Base-by-base conservation (phyloP, 768 basidiomycete genomes). In the Steccherinum ochraceum region DNA sequence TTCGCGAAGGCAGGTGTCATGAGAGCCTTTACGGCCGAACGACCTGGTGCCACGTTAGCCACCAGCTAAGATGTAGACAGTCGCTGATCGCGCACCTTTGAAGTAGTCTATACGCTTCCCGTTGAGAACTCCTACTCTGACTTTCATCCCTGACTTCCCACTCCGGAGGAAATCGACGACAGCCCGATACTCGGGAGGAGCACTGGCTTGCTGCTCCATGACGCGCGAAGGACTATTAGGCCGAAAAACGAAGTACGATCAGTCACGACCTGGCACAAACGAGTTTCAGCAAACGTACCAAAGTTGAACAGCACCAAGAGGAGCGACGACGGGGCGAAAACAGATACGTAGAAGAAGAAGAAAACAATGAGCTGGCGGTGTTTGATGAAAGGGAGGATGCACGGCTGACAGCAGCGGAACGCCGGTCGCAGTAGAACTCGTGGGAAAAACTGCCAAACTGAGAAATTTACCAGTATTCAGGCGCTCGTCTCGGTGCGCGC, bases 91-190 rank as follows among this genome's bases (percentile, higher is more conserved):
- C 77, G 58, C 47, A 93, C 95, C 96, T 75, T 93, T 99, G 77
- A 98, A 99, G 71, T 98, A 99, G 68, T 98, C 95, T 47, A 94
- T 71, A 27, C 95, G 84, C 69, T 95, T 96, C 20, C 95, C 95
- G 59, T 91, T 91, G 61, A 97, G 71, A 7, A 93, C 87, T 19
- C 96, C 96, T 10, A 87, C 84, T 56, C 91, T 79, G 49, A 85
- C 79, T 73, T 96, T 97, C 60, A 97, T 82, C 2, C 91, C 91
- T 12, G 90, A 77, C 61, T 83, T 85, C 58, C 87, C 84, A 57
- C 88, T 84, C 42, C 96, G 83, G 46, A 99, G 73, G 63, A 89
- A 99, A 57, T 89, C 80, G 49, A 89, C 89, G 45, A 93, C 84
- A 61, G 83, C 86, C 59, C 84, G 83, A 46, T 91, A 71, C 47